A percentile compares a stretch with the other conserved stretches of the same genome.
Conservation (phyloP, 805 yeast species). For the Candida coquimbonensis region DNA sequence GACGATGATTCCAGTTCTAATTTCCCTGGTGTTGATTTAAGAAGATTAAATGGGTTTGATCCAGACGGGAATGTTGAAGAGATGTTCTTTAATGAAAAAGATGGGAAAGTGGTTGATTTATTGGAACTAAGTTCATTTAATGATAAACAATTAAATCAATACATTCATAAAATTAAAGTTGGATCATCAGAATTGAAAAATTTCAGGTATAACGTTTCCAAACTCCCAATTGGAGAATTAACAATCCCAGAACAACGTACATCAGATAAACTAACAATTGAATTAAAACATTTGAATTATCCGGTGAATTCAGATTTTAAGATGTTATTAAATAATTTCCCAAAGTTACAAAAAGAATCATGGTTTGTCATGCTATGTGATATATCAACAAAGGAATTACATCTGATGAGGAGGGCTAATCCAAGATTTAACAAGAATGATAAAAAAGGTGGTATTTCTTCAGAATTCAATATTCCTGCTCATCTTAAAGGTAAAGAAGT, state of each 20-base stretch:
- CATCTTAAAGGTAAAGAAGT: conserved; percentile 40
- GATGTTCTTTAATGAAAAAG: neutral
- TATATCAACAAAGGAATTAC: conserved; percentile 43
- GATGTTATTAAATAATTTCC: conserved; percentile 73
- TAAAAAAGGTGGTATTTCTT: conserved; percentile 25
- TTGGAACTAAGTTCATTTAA: conserved; percentile 21
- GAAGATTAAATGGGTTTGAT: conserved; percentile 13
- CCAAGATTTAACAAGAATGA: conserved; percentile 34
- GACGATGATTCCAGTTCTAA: conserved; percentile 61
- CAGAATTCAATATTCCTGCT: conserved; percentile 44
- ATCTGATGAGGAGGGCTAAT: conserved; percentile 68
- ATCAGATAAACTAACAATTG: conserved; percentile 32
- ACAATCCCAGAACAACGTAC: conserved; percentile 29
- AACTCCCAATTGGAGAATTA: conserved; percentile 56
- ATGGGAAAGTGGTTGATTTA: conserved; percentile 1
- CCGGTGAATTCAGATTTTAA: conserved; percentile 49
- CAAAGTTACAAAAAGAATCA: conserved; percentile 85
- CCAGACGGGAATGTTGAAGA: conserved; percentile 17
- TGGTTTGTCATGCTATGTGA: conserved; percentile 76
- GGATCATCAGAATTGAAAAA: conserved; percentile 34
- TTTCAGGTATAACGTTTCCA: conserved; percentile 46
- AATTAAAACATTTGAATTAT: conserved; percentile 45
- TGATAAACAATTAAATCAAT: conserved; percentile 32
- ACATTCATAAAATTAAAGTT: conserved; percentile 31
- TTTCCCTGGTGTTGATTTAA: conserved; percentile 19